Percentiles rank a stretch among this genome's conserved stretches.
phyloP scores from a whole-genome alignment of 2,329 filamentous ascomycete species.

The Cladosporium sp. region DNA sequence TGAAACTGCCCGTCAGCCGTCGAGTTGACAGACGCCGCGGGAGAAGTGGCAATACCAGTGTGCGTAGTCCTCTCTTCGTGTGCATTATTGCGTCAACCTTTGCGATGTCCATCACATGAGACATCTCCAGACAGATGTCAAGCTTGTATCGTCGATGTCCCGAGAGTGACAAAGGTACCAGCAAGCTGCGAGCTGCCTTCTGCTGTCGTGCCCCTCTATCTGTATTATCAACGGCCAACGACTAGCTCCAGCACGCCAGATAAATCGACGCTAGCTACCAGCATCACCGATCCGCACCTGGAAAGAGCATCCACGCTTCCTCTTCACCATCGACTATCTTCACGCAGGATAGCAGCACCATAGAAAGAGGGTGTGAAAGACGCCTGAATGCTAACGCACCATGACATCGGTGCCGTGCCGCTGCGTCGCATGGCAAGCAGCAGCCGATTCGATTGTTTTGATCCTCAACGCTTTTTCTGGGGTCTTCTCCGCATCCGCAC shows the following conservation, averaged over 20 bases:
- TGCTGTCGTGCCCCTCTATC: not conserved
- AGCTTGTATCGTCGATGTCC: conserved; percentile 2
- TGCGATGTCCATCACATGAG: too few species aligned
- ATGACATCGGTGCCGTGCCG: conserved; percentile 4
- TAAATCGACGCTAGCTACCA: not conserved
- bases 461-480: conserved; percentile 8
- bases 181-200: not conserved
- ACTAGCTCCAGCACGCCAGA: not conserved
- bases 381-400: not conserved
- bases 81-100: too few species aligned
- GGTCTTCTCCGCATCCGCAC: conserved; percentile 3
- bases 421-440: conserved; percentile 1
- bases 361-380: not conserved
- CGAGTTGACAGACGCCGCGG: not conserved
- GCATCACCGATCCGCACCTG: not conserved
- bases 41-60: not conserved
- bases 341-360: not conserved
- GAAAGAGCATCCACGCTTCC: not conserved
- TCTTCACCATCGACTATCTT: not conserved
- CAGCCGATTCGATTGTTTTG: not conserved
- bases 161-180: not conserved
- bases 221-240: not conserved
- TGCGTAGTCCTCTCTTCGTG: too few species aligned
- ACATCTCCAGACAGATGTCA: not conserved
- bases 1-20: conserved; percentile 3